Evolutionary conservation across 345 rosid genomes (phyloP).

Genomic region (Adansonia digitata): DNA sequence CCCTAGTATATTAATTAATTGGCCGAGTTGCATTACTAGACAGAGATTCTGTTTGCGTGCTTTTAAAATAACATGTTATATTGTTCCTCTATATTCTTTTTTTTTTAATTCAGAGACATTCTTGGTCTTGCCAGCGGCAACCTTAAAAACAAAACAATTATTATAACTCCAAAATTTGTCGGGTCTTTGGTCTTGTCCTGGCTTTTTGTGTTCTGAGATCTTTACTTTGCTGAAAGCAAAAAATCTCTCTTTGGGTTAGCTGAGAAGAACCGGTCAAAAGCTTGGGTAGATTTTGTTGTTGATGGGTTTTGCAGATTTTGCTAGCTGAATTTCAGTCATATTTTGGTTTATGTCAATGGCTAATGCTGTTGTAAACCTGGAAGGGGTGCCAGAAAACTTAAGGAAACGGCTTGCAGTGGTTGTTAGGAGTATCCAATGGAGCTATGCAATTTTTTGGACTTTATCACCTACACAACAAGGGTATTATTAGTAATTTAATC

Average conservation of each 20-base stretch:
- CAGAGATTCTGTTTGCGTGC: neutral
- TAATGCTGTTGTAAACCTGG: constrained; percentile 30
- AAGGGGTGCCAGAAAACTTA: constrained; percentile 34
- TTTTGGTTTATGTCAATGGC: constrained; percentile 36
- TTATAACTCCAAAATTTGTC: neutral
- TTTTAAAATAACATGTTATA: neutral
- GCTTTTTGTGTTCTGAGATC: neutral
- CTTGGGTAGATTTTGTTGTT: neutral
- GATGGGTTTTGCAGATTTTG: neutral
- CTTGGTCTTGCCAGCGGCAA: neutral
- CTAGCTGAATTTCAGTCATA: neutral
- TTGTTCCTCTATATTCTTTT: neutral
- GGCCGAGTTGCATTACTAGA: neutral
- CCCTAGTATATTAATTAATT: too few species aligned
- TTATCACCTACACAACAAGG: constrained; percentile 60
- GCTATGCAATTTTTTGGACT: constrained; percentile 93
- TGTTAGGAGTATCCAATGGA: constrained; percentile 87
- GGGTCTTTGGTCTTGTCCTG: neutral
- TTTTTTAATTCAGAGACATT: neutral
- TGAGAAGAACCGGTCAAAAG: neutral
- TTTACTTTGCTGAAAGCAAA: neutral
- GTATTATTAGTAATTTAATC: constrained; percentile 30
- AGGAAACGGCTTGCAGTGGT: constrained; percentile 74
- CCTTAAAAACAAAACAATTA: neutral
- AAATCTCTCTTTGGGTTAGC: neutral